Base-by-base conservation (phyloP, 345 rosid genomes). In the Rhodamnia rubescens region DNA sequence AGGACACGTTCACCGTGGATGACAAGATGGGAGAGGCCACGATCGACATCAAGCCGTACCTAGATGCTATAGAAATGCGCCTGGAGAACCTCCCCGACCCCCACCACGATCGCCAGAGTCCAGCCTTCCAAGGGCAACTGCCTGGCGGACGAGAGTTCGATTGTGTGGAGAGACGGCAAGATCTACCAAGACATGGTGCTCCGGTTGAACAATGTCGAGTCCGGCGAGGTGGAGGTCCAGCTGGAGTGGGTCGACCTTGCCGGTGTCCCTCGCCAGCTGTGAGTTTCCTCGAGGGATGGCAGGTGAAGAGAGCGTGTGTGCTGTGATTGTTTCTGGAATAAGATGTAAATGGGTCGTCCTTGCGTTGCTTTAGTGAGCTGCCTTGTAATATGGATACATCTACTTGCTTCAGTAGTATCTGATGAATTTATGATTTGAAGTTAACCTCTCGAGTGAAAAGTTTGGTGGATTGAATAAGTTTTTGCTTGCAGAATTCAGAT, bases 21-120 rank as follows among this genome's bases (percentile, higher is more conserved):
- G 99, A 97, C 87, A 89, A 88, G 84, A 93, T 95, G 98, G 98
- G 98, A 47, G 95, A 95, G 21, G 97, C 96, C 4, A 88, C 88
- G 75, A 90, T 97, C 24, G 95, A 92, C 47, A 88, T 97, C 40
- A 88, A 88, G 85, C 87, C 94, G 8, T 97, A 88, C 32, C 14
- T 93, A 29, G 94, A 91, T 85, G 90, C 95, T 69, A 84, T 91
- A 20, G 88, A 82, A 85, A 85, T 91, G 91, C 87, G 88, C 32
- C 84, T 93, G 84, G 24, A 84, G 57, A 86, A 88, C 40, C 89
- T 97, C 22, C 22, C 93, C 95, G 24, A 88, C 85, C 29, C 97
- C 94, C 16, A 89, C 92, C 49, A 90, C 90, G 81, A 82, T 96
- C 85, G 88, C 89, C 83, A 93, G 87, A 74, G 84, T 92, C 75